A percentile compares a stretch with the other conserved stretches of the same genome.
Conservation (phyloP, 129 eudicot genomes). For the Logfia minima region DNA sequence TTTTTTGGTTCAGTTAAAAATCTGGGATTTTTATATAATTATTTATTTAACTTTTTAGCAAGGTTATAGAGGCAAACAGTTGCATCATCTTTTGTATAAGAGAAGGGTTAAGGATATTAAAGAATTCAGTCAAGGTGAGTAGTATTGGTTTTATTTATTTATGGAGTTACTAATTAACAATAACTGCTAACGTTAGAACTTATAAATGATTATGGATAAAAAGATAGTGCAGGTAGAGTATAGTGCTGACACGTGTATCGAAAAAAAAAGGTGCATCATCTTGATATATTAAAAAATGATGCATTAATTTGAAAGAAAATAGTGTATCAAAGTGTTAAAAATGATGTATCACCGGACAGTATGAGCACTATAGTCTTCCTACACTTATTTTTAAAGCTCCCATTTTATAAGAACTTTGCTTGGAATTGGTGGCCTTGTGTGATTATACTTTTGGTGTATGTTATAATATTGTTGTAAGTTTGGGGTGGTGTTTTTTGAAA, state of each 20-base stretch:
- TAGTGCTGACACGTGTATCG: background rate
- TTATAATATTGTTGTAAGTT: background rate
- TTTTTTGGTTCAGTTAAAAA: background rate
- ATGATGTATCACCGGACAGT: background rate
- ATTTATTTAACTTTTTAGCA: constrained; percentile 38
- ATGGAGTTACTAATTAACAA: background rate
- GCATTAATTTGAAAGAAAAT: background rate
- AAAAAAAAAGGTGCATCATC: background rate
- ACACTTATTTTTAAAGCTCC: background rate
- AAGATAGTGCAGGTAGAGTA: background rate
- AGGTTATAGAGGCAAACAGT: constrained; percentile 88
- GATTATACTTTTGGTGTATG: background rate
- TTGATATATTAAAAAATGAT: too few species aligned
- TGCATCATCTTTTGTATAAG: constrained; percentile 87
- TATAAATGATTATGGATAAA: background rate
- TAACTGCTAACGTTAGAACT: background rate
- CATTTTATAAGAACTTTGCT: background rate
- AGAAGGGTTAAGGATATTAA: constrained; percentile 76
- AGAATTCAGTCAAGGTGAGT: constrained; percentile 67
- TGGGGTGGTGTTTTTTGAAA: background rate
- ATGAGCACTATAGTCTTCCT: background rate
- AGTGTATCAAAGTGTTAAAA: background rate
- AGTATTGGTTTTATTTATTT: background rate
- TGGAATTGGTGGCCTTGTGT: background rate
- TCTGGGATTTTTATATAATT: background rate